A percentile compares a stretch with the other conserved stretches of the same genome.
Evolutionary conservation across 2,329 filamentous ascomycete species (phyloP).

Genomic region (Chaetomiaceae sp.): DNA sequence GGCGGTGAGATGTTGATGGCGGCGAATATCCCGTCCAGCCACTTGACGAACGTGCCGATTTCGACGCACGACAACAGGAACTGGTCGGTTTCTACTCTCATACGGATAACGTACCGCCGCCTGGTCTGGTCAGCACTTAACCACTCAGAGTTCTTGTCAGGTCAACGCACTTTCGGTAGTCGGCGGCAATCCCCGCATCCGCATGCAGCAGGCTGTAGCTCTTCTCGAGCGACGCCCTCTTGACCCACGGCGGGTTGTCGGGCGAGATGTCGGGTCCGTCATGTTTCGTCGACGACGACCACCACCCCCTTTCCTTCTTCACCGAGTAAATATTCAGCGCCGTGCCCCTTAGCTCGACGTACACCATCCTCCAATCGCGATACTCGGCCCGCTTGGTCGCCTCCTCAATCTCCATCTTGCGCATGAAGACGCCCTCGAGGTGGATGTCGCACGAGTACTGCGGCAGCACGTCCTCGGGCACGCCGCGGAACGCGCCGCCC

Average conservation of each 20-base stretch:
- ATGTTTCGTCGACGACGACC: constrained; percentile 39
- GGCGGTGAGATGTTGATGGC: constrained; percentile 67
- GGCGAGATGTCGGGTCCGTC: constrained; percentile 46
- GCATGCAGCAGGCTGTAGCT: constrained; percentile 71
- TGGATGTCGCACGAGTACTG: constrained; percentile 53
- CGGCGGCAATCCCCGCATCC: constrained; percentile 68
- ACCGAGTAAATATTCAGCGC: constrained; percentile 61
- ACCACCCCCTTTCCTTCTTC: constrained; percentile 54
- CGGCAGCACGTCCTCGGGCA: constrained; percentile 47
- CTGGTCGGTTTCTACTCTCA: constrained; percentile 70
- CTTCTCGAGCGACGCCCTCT: constrained; percentile 53
- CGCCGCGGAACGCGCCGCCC: constrained; percentile 28
- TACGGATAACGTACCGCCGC: constrained; percentile 62
- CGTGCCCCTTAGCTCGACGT: constrained; percentile 63
- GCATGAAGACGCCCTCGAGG: constrained; percentile 53
- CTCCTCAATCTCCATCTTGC: constrained; percentile 63
- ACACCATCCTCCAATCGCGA: constrained; percentile 60
- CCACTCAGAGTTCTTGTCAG: neutral
- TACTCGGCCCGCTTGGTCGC: constrained; percentile 59
- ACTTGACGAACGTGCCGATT: constrained; percentile 61
- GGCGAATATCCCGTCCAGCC: constrained; percentile 66
- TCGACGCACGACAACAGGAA: constrained; percentile 64
- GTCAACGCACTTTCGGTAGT: constrained; percentile 60
- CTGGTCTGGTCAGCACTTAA: constrained; percentile 31
- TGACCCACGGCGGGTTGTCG: constrained; percentile 49